Conservation (phyloP, 2,329 filamentous ascomycete species). For the Diplodia mutila region DNA sequence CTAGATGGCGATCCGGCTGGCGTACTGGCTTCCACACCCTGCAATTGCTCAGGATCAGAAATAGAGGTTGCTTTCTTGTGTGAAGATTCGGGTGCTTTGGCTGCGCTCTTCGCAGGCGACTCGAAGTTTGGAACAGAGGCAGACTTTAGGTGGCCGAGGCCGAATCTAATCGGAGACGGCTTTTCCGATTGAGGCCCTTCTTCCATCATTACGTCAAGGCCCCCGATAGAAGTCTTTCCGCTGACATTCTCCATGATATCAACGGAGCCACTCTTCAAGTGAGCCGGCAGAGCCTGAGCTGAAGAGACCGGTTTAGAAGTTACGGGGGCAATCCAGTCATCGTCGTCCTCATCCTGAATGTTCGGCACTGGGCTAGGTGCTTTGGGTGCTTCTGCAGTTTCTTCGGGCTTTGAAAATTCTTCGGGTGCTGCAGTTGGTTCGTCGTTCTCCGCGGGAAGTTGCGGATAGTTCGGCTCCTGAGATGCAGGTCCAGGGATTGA, state of each 20-base stretch:
- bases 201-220: not conserved
- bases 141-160: conserved; percentile 63
- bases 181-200: not conserved
- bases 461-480: conserved; percentile 45
- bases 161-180: conserved; percentile 36
- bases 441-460: conserved; percentile 35
- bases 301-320: conserved; percentile 40
- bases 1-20: conserved; percentile 61
- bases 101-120: conserved; percentile 51
- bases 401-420: conserved; percentile 26
- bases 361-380: conserved; percentile 25
- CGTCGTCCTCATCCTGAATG: conserved; percentile 45
- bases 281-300: conserved; percentile 49
- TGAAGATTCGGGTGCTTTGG: conserved; percentile 37
- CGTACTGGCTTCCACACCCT: conserved; percentile 55
- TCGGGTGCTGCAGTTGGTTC: not conserved
- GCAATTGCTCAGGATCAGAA: conserved; percentile 44
- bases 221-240: conserved; percentile 41
- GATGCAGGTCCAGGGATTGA: conserved; percentile 42
- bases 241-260: conserved; percentile 64
- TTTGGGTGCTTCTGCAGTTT: conserved; percentile 29
- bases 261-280: conserved; percentile 64
- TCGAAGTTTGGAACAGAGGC: conserved; percentile 63
- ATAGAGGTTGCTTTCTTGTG: conserved; percentile 62
- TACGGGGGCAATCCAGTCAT: conserved; percentile 63